phyloP scores from a whole-genome alignment of 164 flowering plant species.

The Kingdonia uniflora region DNA sequence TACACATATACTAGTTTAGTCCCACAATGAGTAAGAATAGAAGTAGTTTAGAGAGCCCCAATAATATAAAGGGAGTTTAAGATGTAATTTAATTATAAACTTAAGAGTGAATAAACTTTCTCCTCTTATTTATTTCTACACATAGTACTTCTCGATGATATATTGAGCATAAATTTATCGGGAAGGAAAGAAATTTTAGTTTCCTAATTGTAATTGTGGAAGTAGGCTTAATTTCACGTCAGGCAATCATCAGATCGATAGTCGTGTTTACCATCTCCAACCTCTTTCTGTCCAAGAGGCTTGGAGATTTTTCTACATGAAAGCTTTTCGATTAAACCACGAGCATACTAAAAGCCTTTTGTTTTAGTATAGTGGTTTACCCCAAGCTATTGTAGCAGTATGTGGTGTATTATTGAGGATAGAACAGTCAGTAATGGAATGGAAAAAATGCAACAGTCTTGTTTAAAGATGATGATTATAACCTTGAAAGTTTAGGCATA shows the following conservation, averaged over 20 bases:
- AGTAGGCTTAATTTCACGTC: slow-evolving; percentile 2
- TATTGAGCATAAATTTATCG: not conserved
- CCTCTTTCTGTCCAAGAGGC: no score
- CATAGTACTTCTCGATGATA: slow-evolving; percentile 4
- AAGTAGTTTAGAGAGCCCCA: no score
- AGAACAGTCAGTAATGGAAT: not conserved
- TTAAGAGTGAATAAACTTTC: no score
- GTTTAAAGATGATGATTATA: not conserved
- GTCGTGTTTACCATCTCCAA: not conserved
- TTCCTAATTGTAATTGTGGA: not conserved
- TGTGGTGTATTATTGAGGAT: not conserved
- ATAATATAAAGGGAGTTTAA: no score
- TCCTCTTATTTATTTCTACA: no score
- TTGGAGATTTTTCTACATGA: slow-evolving; percentile 3
- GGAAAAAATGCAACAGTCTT: not conserved
- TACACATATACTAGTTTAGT: no score
- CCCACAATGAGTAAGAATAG: no score
- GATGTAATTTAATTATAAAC: no score
- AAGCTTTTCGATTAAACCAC: not conserved
- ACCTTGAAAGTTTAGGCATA: not conserved
- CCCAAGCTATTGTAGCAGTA: slow-evolving; percentile 3
- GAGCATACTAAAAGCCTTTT: not conserved
- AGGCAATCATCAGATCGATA: not conserved
- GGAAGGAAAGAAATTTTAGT: not conserved
- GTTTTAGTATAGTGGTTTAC: not conserved